Evolutionary conservation across 805 yeast genomes (phyloP), one percentile per base, ranked within the genome.

Genomic region (Schwanniomyces polymorphus): DNA sequence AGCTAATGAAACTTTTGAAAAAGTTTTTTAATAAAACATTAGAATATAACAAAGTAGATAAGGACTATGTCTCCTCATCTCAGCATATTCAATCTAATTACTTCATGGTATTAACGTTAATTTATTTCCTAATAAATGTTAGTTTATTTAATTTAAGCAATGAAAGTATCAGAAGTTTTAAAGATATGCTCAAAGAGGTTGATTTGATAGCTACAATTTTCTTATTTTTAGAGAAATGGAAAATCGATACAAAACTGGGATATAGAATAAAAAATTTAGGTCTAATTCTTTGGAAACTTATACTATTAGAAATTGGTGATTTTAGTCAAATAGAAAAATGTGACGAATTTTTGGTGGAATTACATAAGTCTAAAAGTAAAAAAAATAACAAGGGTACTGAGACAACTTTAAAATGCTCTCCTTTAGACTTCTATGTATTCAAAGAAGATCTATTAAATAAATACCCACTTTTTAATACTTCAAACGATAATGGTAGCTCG

Each of bases 361-460:
- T 69, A 38, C 79, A 75, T 57, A 72, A 70, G 6, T 60, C 68
- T 21, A 53, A 52, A 40, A 63, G 51, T 49, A 65, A 51, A 41
- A 55, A 43, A 25, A 64, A 51, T 27, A 60, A 54, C 26, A 57
- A 50, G 27, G 34, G 57, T 26, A 44, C 51, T 5, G 53, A 69
- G 34, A 62, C 56, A 41, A 61, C 59, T 42, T 67, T 77, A 42
- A 65, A 74, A 0, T 84, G 91, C 8, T 84, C 96, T 0, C 96
- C 97, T 0, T 65, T 88, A n/a, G 96, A 91, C 53, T 92, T 88
- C 60, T 84, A 82, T 57, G 82, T 87, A 6, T 91, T 88, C 59
- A 74, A 90, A 50, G 88, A 87, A 44, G 95, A 89, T 49, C 63
- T 91, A 2, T 63, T 75, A 4, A 79, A 89, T 9, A 78, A 96